These are phyloP conservation scores for Aegle marmelos DNA, from an alignment of 345 rosid species.

Conservation along the genomic window DNA sequence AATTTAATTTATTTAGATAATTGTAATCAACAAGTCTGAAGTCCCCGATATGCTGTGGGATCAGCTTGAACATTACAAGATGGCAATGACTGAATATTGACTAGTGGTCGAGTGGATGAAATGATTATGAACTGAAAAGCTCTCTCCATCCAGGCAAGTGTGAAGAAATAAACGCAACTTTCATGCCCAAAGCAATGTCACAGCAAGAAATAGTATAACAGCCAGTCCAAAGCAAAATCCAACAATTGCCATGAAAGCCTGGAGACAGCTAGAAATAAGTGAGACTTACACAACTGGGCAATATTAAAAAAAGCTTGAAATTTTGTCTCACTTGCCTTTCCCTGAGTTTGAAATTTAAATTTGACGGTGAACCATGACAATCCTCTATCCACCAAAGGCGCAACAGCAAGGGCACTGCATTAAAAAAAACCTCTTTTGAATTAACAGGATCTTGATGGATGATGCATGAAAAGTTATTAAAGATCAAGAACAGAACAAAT, in stretches of 20 bases:
- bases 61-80: not conserved
- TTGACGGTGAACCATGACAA: conserved; percentile 74
- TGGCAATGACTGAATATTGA: not conserved
- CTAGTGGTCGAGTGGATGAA: not conserved
- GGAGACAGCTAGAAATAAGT: conserved; percentile 14
- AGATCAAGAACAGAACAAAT: not conserved
- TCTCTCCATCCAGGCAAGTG: not conserved
- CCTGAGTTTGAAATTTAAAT: conserved; percentile 67
- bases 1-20: not conserved
- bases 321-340: conserved; percentile 47
- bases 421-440: not conserved
- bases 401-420: conserved; percentile 88
- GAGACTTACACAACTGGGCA: not conserved
- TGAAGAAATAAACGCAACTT: not conserved
- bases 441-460: not conserved
- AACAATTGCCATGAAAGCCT: conserved; percentile 69
- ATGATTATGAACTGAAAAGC: not conserved
- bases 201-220: conserved; percentile 48
- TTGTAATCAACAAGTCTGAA: too few relatives aligned
- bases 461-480: not conserved
- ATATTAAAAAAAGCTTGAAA: not conserved
- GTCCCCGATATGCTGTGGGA: too few relatives aligned
- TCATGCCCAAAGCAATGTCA: conserved; percentile 70
- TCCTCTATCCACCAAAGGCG: conserved; percentile 81
- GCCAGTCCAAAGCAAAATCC: conserved; percentile 83